phyloP scores from a whole-genome alignment of 2,329 filamentous ascomycete genomes.

The Pezicula carpinea region DNA sequence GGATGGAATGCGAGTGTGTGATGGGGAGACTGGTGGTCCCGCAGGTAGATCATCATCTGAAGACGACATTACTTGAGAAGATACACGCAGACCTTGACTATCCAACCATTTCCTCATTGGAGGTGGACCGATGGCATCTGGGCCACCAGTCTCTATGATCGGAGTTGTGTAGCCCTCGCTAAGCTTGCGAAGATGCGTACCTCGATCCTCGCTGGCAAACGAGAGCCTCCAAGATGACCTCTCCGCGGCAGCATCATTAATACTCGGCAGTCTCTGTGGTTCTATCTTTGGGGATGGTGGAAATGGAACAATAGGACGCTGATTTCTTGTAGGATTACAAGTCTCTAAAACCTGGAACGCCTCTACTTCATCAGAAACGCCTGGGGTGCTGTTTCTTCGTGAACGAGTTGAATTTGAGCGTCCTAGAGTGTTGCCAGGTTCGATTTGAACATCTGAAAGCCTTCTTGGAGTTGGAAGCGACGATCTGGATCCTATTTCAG shows the following conservation, averaged over 20 bases:
- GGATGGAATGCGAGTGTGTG: conserved; percentile 2
- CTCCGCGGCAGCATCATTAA: conserved; percentile 12
- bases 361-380: conserved; percentile 1
- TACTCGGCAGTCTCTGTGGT: conserved; percentile 22
- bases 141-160: conserved; percentile 4
- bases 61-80: conserved; percentile 10
- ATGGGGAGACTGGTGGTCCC: conserved; percentile 4
- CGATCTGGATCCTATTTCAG: conserved; percentile 1
- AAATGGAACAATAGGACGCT: conserved; percentile 13
- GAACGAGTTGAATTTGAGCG: conserved; percentile 10
- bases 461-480: neutral
- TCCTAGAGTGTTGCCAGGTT: too few species aligned
- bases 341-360: neutral
- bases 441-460: neutral
- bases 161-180: conserved; percentile 16
- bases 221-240: conserved; percentile 28
- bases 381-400: conserved; percentile 19
- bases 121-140: conserved; percentile 3
- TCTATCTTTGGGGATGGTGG: conserved; percentile 18
- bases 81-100: conserved; percentile 17
- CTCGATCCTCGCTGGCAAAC: conserved; percentile 20
- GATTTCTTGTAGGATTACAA: conserved; percentile 12
- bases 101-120: conserved; percentile 17
- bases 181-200: conserved; percentile 22
- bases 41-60: conserved; percentile 9